Base-by-base conservation (phyloP, 2,329 filamentous ascomycete genomes). In the Pseudopithomyces maydicus region DNA sequence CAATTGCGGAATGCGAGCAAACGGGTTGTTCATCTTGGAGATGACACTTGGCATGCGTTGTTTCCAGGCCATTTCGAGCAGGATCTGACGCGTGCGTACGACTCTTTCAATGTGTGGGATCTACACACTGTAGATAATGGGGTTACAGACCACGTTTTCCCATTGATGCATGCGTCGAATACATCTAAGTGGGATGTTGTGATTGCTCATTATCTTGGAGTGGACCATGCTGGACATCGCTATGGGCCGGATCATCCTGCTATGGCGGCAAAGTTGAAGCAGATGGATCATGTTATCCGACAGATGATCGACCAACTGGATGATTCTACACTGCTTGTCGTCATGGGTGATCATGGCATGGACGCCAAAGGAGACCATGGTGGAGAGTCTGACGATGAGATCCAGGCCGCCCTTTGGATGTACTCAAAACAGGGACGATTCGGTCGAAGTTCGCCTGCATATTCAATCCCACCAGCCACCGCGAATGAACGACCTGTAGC, bases 281-380 rank as follows among this genome's bases (percentile, higher is more conserved):
- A 99, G 77, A 99, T 99, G 94, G 88, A 99, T 68, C 78, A 74
- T 0, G 88, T 97, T 29, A 82, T 98, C 56, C 85, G 87, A 42
- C 83, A 89, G 23, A 81, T 98, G 52, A 87, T 90, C 2, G 81
- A 84, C 0, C 80, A 80, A 3, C 80, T 99, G 17, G 94, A 97
- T 66, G 90, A 97, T 52, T 81, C 91, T 54, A 99, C 95, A 0
- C 80, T 99, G 20, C 80, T 99, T 35, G 87, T 99, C 19, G 90
- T 99, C 14, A 96, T 99, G 92, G 95, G 95, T n/a, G 95, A 99
- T 73, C 95, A 99, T 72, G 95, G 95, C 11, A 99, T 99, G 95
- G 95, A 99, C 75, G 82, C 85, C 58, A 98, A 99, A 79, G 95
- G 95, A 17, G 95, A 99, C 65, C 95, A 99, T 71, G 95, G 95